Base-by-base conservation (phyloP, 495 filamentous ascomycete species). In the Xylaria acuta region DNA sequence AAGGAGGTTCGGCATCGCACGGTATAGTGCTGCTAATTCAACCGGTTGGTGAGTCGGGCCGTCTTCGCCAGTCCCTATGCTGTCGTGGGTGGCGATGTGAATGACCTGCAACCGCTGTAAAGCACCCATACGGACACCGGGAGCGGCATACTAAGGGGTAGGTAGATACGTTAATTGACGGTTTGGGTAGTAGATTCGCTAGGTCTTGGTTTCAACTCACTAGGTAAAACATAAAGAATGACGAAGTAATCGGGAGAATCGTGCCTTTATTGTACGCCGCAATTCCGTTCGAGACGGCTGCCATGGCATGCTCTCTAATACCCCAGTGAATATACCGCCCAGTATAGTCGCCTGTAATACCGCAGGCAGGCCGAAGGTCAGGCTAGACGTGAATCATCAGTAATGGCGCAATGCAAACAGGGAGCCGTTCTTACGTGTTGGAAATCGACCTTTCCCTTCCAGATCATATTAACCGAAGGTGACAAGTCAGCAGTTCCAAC, bases 191-290 rank as follows among this genome's bases (percentile, higher is more conserved):
- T 11, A 34, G 34, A 4, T 22, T 58, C 9, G 7, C 56, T 20
- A n/a, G 1, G n/a, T n/a, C 8, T 22, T 1, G 43, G 5, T 6
- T 47, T 36, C 16, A 8, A 60, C 58, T 62, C 4, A 62, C 58
- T 14, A 89, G 78, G 75, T 89, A 90, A 77, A 91, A 91, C 86
- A 90, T 91, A 78, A 89, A 88, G 78, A 89, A 89, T 8, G 81
- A 82, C 0, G 85, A 85, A 4, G 87, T 89, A 51, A 87, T 76
- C 0, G 86, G 87, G 45, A 89, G 75, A 72, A 89, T 82, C 1
- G 86, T 88, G 71, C 81, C 82, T 3, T 79, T 82, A 60, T 80
- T 77, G 59, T 80, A 89, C 1, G 87, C 87, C 0, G 87, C 86
- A 12, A 89, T 75, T 16, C 87, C 87, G 73, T 89, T 87, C 16